Base-by-base conservation (phyloP, 176 grass and related monocot genomes). In the Tillandsia leiboldiana region DNA sequence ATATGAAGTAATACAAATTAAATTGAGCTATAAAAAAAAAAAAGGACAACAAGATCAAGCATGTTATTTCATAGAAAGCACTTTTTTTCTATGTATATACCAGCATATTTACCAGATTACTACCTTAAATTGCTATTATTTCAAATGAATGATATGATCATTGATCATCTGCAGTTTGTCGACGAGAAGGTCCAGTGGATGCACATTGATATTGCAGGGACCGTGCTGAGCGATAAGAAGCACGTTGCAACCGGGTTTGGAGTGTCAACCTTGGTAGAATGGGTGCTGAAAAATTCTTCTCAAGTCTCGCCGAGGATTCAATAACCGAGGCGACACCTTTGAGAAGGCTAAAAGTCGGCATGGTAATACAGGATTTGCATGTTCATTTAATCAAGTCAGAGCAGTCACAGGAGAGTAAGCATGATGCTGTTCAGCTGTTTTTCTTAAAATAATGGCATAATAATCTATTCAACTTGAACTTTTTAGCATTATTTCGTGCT, bases 141-240 rank as follows among this genome's bases (percentile, higher is more conserved):
- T 42, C 33, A 42, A 42, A 42, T 42, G 33, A 42, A 42, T 42
- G 33, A 57, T 57, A 8, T 59, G n/a, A 59, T 59, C n/a, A 8
- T 2, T 23, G n/a, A 11, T 15, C 66, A 51, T 20, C 67, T 83
- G 62, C 84, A 97, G 87, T 97, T 90, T 82, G 94, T 97, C 0
- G 84, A 93, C 20, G 89, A 92, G 82, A 97, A 97, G 70, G 94
- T 97, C 8, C 89, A 97, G 74, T 97, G 94, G 89, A 74, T 97
- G 82, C 89, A 97, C 79, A 97, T 93, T 11, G 94, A 97, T 57
- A 97, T 93, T 87, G 94, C 89, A 0, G 89, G 94, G 49, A 89
- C 94, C 2, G 94, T 97, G 59, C 90, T 89, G 89, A 92, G 68
- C 51, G 79, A 97, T 56, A 97, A 90, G 84, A 97, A 97, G 82